A percentile compares a stretch with the other conserved stretches of the same genome.
Evolutionary conservation across 371 early-diverging fungal species (phyloP).

Genomic region (Mucor indicus): DNA sequence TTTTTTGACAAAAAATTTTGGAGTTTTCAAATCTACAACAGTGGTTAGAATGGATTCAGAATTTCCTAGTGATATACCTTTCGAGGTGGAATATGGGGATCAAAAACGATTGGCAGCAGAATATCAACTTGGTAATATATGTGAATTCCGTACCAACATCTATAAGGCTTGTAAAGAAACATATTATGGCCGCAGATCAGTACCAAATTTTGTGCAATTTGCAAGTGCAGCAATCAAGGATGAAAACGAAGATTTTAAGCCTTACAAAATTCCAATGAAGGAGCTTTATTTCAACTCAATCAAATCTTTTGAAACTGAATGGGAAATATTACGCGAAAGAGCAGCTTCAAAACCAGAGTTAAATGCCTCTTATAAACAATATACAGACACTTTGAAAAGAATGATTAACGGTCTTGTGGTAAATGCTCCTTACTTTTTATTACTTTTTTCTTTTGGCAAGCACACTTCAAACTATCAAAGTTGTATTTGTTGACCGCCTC

Average conservation of each 20-base stretch:
- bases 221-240: slow-evolving; percentile 26
- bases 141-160: background rate
- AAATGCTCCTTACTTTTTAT: background rate
- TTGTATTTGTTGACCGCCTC: no score
- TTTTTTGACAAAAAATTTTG: no score
- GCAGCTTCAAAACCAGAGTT: slow-evolving; percentile 9
- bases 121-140: background rate
- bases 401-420: slow-evolving; percentile 37
- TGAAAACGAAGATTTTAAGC: slow-evolving; percentile 16
- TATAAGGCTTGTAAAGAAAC: background rate
- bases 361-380: slow-evolving; percentile 1
- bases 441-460: background rate
- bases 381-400: slow-evolving; percentile 16
- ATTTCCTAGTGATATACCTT: background rate
- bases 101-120: background rate
- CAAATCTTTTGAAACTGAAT: slow-evolving; percentile 25
- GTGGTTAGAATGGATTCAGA: no score
- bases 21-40: no score
- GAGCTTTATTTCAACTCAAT: slow-evolving; percentile 30
- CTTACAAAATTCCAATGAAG: slow-evolving; percentile 15
- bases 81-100: background rate
- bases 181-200: slow-evolving; percentile 9
- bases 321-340: slow-evolving; percentile 32
- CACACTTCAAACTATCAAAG: background rate
- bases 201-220: slow-evolving; percentile 26